phyloP scores from a whole-genome alignment of 352 stramenopile species.

The Phytophthora fragariaefolia region DNA sequence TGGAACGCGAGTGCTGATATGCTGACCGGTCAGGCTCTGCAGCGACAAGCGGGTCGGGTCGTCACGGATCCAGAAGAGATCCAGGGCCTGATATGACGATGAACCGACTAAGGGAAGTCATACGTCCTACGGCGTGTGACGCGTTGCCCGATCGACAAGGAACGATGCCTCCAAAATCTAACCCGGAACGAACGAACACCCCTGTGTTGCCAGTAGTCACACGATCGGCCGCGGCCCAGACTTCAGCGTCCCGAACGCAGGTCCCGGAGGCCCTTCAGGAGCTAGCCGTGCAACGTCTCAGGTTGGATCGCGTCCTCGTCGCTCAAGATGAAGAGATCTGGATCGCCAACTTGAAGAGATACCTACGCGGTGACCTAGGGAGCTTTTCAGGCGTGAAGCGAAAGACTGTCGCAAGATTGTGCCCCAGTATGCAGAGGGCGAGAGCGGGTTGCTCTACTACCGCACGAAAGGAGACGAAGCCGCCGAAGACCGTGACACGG shows the following conservation, averaged over 20 bases:
- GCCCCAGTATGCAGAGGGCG: constrained; percentile 13
- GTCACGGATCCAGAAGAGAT: too few relatives aligned
- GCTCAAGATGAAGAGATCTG: constrained; percentile 8
- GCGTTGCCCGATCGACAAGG: too few relatives aligned
- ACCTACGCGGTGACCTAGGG: too few relatives aligned
- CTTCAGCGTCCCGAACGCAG: not conserved
- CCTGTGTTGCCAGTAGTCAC: not conserved
- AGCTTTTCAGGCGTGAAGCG: not conserved
- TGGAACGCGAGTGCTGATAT: constrained; percentile 13
- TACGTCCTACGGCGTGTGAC: not conserved
- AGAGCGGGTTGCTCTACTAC: constrained; percentile 10
- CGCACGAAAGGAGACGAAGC: not conserved
- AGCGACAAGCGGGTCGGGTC: not conserved
- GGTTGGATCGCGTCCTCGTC: not conserved
- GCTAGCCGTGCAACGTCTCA: not conserved
- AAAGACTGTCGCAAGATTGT: constrained; percentile 5
- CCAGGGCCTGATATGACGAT: too few relatives aligned
- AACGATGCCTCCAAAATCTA: too few relatives aligned
- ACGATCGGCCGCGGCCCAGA: not conserved
- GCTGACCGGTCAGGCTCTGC: constrained; percentile 7
- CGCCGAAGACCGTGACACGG: not conserved
- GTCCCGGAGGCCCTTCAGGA: not conserved
- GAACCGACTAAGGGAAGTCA: not conserved
- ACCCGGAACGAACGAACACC: too few relatives aligned
- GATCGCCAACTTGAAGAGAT: constrained; percentile 10